phyloP scores from a whole-genome alignment of 1,139 yeast species.

The Suhomyces chickasaworum region DNA sequence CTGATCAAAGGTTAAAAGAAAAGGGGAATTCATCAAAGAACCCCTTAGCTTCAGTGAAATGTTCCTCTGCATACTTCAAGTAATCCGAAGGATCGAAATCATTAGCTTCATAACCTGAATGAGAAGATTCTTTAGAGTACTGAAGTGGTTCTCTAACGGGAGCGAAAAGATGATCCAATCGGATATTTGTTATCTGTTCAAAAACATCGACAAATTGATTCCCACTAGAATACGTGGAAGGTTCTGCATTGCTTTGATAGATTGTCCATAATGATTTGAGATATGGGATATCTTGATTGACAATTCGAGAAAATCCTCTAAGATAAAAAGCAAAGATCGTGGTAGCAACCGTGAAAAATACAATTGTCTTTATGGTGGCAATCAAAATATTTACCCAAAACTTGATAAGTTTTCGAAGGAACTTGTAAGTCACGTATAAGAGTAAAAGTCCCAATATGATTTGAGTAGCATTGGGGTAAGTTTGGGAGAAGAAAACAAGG shows the following conservation, averaged over 20 bases:
- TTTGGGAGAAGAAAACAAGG: conserved; percentile 20
- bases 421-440: conserved; percentile 27
- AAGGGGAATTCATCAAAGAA: conserved; percentile 4
- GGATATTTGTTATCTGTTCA: not conserved
- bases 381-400: conserved; percentile 32
- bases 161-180: conserved; percentile 6
- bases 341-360: conserved; percentile 15
- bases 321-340: conserved; percentile 19
- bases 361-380: conserved; percentile 24
- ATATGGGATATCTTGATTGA: conserved; percentile 17
- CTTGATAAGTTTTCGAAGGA: conserved; percentile 23
- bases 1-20: not conserved
- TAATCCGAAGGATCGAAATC: conserved; percentile 14
- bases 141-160: conserved; percentile 7
- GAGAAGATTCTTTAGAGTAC: not conserved
- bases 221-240: not conserved
- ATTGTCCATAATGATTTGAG: conserved; percentile 3
- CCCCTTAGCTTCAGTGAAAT: conserved; percentile 19
- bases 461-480: conserved; percentile 31
- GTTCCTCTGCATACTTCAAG: conserved; percentile 23
- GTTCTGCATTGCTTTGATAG: not conserved
- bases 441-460: conserved; percentile 22
- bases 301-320: conserved; percentile 19
- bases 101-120: not conserved
- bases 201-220: conserved; percentile 1